Evolutionary conservation across 2,329 filamentous ascomycete genomes (phyloP).

Genomic region (Chaetomium olivaceum): DNA sequence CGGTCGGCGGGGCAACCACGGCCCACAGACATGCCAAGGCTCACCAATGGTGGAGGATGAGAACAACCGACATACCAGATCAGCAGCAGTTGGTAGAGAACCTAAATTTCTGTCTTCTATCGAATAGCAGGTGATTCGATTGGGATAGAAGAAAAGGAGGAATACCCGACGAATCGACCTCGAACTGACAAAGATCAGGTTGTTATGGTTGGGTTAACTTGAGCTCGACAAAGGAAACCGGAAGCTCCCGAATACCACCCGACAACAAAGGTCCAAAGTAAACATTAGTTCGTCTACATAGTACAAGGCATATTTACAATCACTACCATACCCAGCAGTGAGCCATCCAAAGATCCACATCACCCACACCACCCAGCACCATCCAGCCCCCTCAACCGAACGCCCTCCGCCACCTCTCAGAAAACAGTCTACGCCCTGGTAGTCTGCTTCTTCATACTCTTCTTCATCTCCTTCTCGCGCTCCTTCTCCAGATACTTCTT

Average conservation of each 20-base stretch:
- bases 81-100: too few relatives aligned
- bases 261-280: background rate
- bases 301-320: background rate
- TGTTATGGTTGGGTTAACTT: background rate
- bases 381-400: background rate
- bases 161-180: background rate
- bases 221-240: background rate
- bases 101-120: too few relatives aligned
- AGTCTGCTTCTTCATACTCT: constrained; percentile 56
- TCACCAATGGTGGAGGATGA: background rate
- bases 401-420: too few relatives aligned
- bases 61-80: too few relatives aligned
- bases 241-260: background rate
- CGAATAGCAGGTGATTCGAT: background rate
- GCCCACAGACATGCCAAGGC: background rate
- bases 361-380: background rate
- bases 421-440: constrained; percentile 46
- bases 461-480: constrained; percentile 69
- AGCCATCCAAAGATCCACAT: background rate
- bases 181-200: background rate
- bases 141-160: background rate
- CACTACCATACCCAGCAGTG: background rate
- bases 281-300: constrained; percentile 3
- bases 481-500: constrained; percentile 83
- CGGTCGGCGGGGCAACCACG: background rate